A percentile compares a stretch with the other conserved stretches of the same genome.
Conservation (phyloP, 78 protist genomes). For the Corallochytrium limacisporum region DNA sequence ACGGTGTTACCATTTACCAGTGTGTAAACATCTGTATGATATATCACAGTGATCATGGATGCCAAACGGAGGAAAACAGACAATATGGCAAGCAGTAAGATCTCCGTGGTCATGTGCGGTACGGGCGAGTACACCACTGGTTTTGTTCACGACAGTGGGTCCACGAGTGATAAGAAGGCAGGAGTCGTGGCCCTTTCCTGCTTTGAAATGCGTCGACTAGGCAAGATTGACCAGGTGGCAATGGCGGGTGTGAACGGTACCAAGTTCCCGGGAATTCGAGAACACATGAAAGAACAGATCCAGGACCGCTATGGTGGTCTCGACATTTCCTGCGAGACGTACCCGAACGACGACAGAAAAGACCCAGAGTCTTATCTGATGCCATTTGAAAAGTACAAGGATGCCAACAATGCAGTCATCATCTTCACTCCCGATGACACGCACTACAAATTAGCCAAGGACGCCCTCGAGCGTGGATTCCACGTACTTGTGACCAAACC, state of each 20-base stretch:
- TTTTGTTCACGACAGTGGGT: neutral
- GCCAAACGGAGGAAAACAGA: too few relatives aligned
- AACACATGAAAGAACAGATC: slow-evolving; percentile 6
- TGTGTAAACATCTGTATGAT: too few relatives aligned
- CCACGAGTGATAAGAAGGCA: slow-evolving; percentile 12
- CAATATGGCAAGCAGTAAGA: too few relatives aligned
- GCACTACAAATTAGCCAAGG: slow-evolving; percentile 16
- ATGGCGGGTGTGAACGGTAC: slow-evolving; percentile 22
- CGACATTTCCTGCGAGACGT: neutral
- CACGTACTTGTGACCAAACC: slow-evolving; percentile 54
- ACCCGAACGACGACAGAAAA: slow-evolving; percentile 18
- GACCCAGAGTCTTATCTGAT: neutral
- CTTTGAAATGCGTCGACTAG: slow-evolving; percentile 20
- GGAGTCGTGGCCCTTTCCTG: slow-evolving; percentile 29
- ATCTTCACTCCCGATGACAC: slow-evolving; percentile 58
- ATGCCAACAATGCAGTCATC: slow-evolving; percentile 14
- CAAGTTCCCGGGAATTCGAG: slow-evolving; percentile 19
- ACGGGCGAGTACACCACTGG: slow-evolving; percentile 53
- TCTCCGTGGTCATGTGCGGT: too few relatives aligned
- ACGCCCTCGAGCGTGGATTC: slow-evolving; percentile 18
- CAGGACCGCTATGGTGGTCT: neutral
- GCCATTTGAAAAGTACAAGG: neutral
- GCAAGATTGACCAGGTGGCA: slow-evolving; percentile 1
- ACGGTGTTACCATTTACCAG: too few relatives aligned
- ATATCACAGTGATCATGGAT: too few relatives aligned